These are phyloP conservation scores for Rugonectria rugulosa DNA, from an alignment of 2,329 filamentous ascomycete genomes.

Conservation along the genomic window DNA sequence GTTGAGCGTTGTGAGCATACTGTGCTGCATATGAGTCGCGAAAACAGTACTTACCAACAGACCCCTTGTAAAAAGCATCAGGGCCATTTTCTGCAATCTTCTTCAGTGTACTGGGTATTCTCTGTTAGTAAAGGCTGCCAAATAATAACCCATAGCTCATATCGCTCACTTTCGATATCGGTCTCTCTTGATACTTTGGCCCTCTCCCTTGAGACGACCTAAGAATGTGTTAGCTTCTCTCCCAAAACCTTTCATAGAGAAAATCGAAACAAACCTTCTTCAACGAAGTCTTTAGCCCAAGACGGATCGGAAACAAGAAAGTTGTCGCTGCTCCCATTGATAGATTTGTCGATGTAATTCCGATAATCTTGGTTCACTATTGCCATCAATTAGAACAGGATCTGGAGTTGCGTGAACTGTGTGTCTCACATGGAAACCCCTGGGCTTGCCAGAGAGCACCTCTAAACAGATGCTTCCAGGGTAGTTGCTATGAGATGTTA, in stretches of 20 bases:
- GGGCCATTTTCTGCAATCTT: slow-evolving; percentile 76
- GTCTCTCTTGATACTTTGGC: slow-evolving; percentile 80
- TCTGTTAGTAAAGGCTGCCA: not conserved
- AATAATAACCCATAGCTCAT: not conserved
- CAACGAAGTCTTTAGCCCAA: slow-evolving; percentile 90
- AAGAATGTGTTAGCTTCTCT: slow-evolving; percentile 11
- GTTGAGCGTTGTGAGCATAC: slow-evolving; percentile 32
- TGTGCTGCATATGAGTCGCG: not conserved
- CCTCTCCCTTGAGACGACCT: slow-evolving; percentile 72
- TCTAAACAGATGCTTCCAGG: slow-evolving; percentile 75
- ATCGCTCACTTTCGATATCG: slow-evolving; percentile 68
- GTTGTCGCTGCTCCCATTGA: slow-evolving; percentile 43
- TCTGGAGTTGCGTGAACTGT: not conserved
- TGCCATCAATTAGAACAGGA: slow-evolving; percentile 30
- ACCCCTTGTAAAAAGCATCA: slow-evolving; percentile 76
- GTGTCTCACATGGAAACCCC: slow-evolving; percentile 65
- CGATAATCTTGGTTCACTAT: slow-evolving; percentile 76
- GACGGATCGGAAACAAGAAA: slow-evolving; percentile 78
- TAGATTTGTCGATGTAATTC: slow-evolving; percentile 68
- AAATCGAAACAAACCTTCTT: slow-evolving; percentile 61
- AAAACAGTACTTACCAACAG: slow-evolving; percentile 56
- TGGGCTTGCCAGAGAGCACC: slow-evolving; percentile 79
- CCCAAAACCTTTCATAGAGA: not conserved
- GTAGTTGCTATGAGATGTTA: slow-evolving; percentile 52
- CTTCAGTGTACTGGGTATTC: slow-evolving; percentile 66